Evolutionary conservation across 257 asterid species (phyloP).

Genomic region (Jasminum sambac): DNA sequence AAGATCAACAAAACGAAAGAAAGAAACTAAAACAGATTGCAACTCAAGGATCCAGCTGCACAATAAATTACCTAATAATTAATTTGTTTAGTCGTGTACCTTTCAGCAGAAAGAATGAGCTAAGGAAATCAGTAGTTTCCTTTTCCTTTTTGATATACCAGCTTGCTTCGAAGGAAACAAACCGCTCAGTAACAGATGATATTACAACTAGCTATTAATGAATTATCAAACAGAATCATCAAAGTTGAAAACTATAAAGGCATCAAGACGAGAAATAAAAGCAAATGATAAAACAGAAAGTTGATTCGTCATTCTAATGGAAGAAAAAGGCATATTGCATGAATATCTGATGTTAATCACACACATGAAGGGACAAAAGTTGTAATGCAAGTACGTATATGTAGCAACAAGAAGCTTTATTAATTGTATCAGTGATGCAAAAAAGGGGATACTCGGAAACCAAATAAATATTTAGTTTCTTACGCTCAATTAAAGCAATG

Average conservation of each 20-base stretch:
- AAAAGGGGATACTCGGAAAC: constrained; percentile 9
- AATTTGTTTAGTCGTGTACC: background rate
- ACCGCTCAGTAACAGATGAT: background rate
- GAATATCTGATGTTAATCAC: no score
- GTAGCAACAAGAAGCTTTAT: background rate
- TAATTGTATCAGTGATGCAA: background rate
- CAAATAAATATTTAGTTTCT: constrained; percentile 25
- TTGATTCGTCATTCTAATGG: background rate
- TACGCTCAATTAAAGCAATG: constrained; percentile 45
- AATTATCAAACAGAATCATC: background rate
- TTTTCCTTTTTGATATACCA: background rate
- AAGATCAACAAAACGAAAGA: background rate
- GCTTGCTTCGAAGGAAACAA: background rate
- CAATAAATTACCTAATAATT: background rate
- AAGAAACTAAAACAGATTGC: background rate
- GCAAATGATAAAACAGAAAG: background rate
- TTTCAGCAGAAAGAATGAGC: background rate
- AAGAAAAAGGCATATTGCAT: background rate
- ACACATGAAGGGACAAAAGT: no score
- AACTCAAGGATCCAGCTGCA: background rate
- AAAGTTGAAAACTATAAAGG: background rate
- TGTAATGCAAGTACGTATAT: background rate
- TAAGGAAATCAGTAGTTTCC: background rate
- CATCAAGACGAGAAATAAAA: background rate
- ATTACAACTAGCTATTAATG: background rate